Evolutionary conservation across 331 rosid species (phyloP).

Genomic region (Quercus tomentella): DNA sequence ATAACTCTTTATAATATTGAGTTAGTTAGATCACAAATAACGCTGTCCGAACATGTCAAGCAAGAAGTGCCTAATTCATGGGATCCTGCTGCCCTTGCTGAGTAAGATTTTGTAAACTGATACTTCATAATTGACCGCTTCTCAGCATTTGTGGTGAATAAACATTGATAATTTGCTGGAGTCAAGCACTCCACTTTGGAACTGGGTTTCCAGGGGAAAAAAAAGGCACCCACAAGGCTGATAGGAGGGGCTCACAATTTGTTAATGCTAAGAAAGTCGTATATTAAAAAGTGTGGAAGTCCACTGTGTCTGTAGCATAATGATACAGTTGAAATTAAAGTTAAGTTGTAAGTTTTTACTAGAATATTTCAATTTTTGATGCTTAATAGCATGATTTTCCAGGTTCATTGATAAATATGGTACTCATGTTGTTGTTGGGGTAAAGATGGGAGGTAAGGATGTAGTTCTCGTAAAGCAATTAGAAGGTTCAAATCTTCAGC

Average conservation of each 20-base stretch:
- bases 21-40: slow-evolving; percentile 49
- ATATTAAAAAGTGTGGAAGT: not conserved
- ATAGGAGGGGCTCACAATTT: not conserved
- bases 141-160: not conserved
- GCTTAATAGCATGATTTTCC: slow-evolving; percentile 19
- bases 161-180: not conserved
- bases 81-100: slow-evolving; percentile 87
- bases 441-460: slow-evolving; percentile 70
- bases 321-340: not conserved
- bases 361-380: not conserved
- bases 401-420: slow-evolving; percentile 75
- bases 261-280: not conserved
- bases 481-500: slow-evolving; percentile 47
- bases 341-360: not conserved
- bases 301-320: not conserved
- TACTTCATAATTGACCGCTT: not conserved
- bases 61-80: slow-evolving; percentile 71
- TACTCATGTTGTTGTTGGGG: slow-evolving; percentile 65
- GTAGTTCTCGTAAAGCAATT: slow-evolving; percentile 59
- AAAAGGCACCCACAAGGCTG: not conserved
- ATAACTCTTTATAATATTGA: slow-evolving; percentile 66
- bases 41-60: slow-evolving; percentile 54
- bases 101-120: slow-evolving; percentile 34
- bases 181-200: too few species aligned
- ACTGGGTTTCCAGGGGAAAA: not conserved